These are phyloP conservation scores for Sporodiniella umbellata DNA, from an alignment of 371 early-diverging fungal genomes.

Conservation along the genomic window DNA sequence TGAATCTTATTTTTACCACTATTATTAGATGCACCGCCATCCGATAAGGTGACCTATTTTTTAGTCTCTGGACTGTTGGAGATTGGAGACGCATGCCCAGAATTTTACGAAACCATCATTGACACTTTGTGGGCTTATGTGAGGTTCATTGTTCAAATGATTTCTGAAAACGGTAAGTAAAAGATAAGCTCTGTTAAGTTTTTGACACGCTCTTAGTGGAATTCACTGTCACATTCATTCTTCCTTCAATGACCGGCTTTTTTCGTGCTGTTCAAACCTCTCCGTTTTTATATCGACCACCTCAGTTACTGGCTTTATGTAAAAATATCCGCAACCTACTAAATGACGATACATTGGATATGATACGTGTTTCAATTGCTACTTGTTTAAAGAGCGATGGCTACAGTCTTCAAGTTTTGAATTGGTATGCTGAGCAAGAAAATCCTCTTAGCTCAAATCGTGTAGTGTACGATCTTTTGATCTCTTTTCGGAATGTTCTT, in stretches of 20 bases:
- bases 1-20: too few relatives aligned
- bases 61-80: constrained; percentile 49
- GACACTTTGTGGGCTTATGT: constrained; percentile 25
- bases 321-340: constrained; percentile 52
- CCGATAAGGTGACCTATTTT: constrained; percentile 41
- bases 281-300: constrained; percentile 46
- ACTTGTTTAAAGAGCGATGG: constrained; percentile 34
- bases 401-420: constrained; percentile 50
- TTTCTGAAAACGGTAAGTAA: constrained; percentile 22
- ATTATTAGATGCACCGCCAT: constrained; percentile 24
- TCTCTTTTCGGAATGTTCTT: constrained; percentile 49
- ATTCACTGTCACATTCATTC: constrained; percentile 56
- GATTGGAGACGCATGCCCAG: constrained; percentile 37
- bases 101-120: constrained; percentile 39
- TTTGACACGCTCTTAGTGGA: constrained; percentile 27
- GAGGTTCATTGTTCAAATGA: constrained; percentile 14
- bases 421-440: constrained; percentile 46
- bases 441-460: constrained; percentile 51
- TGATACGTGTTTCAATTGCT: constrained; percentile 52
- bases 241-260: constrained; percentile 67
- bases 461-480: constrained; percentile 50
- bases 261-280: constrained; percentile 61
- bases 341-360: constrained; percentile 48
- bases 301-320: constrained; percentile 46
- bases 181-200: neutral